Evolutionary conservation across 2,329 filamentous ascomycete genomes (phyloP), one percentile per base, ranked within the genome.

Genomic region (Pseudogymnoascus sp.): DNA sequence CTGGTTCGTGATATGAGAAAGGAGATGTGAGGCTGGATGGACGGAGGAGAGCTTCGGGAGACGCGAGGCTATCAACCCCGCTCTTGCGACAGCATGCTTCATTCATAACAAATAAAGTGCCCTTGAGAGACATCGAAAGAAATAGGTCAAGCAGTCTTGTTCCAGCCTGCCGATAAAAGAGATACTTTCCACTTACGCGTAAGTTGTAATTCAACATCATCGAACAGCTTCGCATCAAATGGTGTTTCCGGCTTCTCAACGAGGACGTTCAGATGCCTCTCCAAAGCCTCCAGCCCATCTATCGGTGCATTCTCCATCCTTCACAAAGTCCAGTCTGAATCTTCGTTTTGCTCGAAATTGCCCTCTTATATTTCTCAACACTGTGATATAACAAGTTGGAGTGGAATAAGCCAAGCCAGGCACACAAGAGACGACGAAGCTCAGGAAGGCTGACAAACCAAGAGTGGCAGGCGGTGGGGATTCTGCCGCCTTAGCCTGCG

Each of bases 121-220:
- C 21, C n/a, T 27, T 17, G 8, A 8, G 7, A 48, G 12, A 10
- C 41, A 25, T 48, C 6, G 4, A 4, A n/a, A 13, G 13, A 15
- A 15, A 48, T 48, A 48, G 13, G 13, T 3, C 25, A n/a, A 29
- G 15, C 25, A 48, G 42, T 5, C n/a, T 29, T 15, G 13, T 15
- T 15, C 42, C 7, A 15, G 3, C 25, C 15, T 6, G 25, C 42
- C 13, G 12, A 29, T 7, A 48, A 29, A 48, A 9, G 42, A 48
- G 15, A 48, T 13, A 8, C 6, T 48, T 29, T 48, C 42, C 31
- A 63, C 70, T 27, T 69, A 81, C 82, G 80, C 42, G 77, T 85
- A 13, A 87, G 74, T 68, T 86, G 83, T 3, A 86, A 77, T 67
- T 83, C 80, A 48, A 86, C 79, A 68, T 84, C 74, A 68, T 86